Evolutionary conservation across 2,329 filamentous ascomycete species (phyloP).

Genomic region (Phialophora tarda): DNA sequence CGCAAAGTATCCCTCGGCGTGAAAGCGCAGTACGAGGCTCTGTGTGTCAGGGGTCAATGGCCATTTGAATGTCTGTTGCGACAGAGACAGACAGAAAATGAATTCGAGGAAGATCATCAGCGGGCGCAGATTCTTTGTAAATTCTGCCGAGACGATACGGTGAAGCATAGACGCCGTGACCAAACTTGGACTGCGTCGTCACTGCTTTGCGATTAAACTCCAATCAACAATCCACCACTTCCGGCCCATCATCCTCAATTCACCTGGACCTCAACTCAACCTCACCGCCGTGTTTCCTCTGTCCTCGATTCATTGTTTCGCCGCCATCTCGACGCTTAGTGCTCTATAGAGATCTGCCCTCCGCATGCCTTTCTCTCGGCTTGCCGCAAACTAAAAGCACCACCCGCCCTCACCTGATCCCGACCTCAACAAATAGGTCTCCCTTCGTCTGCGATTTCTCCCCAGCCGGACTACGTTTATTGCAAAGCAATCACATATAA

Average conservation of each 20-base stretch:
- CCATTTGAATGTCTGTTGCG: not conserved
- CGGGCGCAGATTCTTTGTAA: constrained; percentile 2
- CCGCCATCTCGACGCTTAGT: not conserved
- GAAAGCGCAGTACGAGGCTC: constrained; percentile 11
- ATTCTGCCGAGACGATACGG: not conserved
- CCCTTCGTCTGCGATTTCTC: not conserved
- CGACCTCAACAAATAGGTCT: constrained; percentile 2
- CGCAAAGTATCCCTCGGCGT: not conserved
- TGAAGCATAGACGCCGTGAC: constrained; percentile 1
- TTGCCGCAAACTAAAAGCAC: not conserved
- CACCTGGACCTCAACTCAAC: not conserved
- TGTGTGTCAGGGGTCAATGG: constrained; percentile 1
- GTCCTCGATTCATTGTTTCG: not conserved
- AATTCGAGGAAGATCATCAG: not conserved
- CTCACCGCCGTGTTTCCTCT: not conserved
- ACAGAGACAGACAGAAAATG: constrained; percentile 8
- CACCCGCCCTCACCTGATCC: not conserved
- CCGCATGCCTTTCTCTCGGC: not conserved
- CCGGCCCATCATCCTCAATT: constrained; percentile 19
- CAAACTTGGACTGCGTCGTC: constrained; percentile 13
- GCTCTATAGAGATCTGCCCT: not conserved
- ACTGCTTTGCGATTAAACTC: constrained; percentile 8
- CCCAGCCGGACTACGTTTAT: not conserved
- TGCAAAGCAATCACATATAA: not conserved
- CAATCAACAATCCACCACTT: constrained; percentile 8